Conservation (phyloP, 805 yeast species). For the Ogataea minuta region DNA sequence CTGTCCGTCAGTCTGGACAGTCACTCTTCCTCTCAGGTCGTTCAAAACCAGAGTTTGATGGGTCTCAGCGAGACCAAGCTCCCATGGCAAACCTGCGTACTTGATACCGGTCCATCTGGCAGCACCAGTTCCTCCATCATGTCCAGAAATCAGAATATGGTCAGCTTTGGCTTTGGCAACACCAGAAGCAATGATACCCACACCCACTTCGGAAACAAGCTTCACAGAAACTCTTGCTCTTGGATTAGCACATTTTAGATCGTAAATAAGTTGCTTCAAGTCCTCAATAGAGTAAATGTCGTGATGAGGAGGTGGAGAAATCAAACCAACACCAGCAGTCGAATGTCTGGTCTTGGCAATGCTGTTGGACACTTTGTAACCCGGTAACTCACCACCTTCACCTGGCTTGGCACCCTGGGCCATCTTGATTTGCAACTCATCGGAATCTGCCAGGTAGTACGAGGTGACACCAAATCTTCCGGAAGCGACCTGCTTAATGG, state of each 20-base stretch:
- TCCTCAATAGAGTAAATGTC: conserved; percentile 98
- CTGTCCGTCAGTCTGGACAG: conserved; percentile 98
- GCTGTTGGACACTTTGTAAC: conserved; percentile 80
- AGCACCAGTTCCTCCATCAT: conserved; percentile 99
- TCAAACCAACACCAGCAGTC: conserved; percentile 93
- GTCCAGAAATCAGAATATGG: conserved; percentile 92
- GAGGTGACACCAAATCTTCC: conserved; percentile 99
- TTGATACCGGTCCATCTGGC: conserved; percentile 96
- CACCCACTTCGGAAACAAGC: conserved; percentile 97
- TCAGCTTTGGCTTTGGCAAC: conserved; percentile 99
- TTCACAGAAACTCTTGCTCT: conserved; percentile 96
- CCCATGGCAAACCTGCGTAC: conserved; percentile 99
- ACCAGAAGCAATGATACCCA: conserved; percentile 98
- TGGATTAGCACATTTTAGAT: conserved; percentile 94
- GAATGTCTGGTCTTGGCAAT: conserved; percentile 97
- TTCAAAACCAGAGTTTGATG: conserved; percentile 95
- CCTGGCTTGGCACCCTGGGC: conserved; percentile 99
- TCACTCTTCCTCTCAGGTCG: conserved; percentile 92
- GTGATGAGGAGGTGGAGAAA: conserved; percentile 98
- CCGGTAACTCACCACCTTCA: conserved; percentile 99
- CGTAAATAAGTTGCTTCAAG: conserved; percentile 93
- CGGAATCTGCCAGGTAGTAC: conserved; percentile 90
- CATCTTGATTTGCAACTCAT: conserved; percentile 96
- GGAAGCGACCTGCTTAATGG: conserved; percentile 96
- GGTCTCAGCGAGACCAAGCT: conserved; percentile 95